phyloP scores from a whole-genome alignment of 2,329 filamentous ascomycete genomes.

The Exophiala viscosa region DNA sequence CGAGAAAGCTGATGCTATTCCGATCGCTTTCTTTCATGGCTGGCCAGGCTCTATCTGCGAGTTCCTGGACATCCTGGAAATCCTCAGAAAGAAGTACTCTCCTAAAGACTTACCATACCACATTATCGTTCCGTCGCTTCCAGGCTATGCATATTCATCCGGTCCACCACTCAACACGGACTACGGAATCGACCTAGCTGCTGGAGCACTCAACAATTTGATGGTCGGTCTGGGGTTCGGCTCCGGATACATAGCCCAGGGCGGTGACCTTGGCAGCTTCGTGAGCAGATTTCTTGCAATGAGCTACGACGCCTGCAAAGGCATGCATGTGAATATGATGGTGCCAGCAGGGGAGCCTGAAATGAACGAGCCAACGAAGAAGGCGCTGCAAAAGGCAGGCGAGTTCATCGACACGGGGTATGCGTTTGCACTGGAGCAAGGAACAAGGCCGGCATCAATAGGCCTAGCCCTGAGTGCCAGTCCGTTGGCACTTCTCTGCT shows the following conservation, averaged over 20 bases:
- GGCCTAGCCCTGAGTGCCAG: slow-evolving; percentile 52
- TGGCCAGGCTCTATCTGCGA: slow-evolving; percentile 44
- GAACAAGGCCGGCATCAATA: slow-evolving; percentile 54
- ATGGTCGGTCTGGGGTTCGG: slow-evolving; percentile 54
- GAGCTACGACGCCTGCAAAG: slow-evolving; percentile 46
- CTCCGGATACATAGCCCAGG: slow-evolving; percentile 52
- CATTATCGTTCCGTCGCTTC: slow-evolving; percentile 54
- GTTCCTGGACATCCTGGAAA: slow-evolving; percentile 51
- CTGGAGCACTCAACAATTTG: slow-evolving; percentile 48
- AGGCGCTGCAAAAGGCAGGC: slow-evolving; percentile 6
- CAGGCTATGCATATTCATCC: slow-evolving; percentile 53
- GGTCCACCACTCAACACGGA: slow-evolving; percentile 44
- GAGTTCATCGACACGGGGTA: slow-evolving; percentile 42
- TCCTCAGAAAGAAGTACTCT: slow-evolving; percentile 47
- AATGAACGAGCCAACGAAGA: slow-evolving; percentile 3
- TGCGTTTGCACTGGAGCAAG: slow-evolving; percentile 54
- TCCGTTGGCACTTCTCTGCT: slow-evolving; percentile 53
- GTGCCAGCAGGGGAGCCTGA: slow-evolving; percentile 3
- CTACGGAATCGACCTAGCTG: slow-evolving; percentile 40
- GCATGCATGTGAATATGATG: slow-evolving; percentile 2
- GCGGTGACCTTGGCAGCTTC: slow-evolving; percentile 54
- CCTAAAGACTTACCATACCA: slow-evolving; percentile 54
- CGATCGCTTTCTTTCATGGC: background rate
- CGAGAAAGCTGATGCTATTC: no score
- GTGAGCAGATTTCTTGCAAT: slow-evolving; percentile 44